Base-by-base conservation (phyloP, 352 stramenopile species). In the Pythium rhizo-oryzae region DNA sequence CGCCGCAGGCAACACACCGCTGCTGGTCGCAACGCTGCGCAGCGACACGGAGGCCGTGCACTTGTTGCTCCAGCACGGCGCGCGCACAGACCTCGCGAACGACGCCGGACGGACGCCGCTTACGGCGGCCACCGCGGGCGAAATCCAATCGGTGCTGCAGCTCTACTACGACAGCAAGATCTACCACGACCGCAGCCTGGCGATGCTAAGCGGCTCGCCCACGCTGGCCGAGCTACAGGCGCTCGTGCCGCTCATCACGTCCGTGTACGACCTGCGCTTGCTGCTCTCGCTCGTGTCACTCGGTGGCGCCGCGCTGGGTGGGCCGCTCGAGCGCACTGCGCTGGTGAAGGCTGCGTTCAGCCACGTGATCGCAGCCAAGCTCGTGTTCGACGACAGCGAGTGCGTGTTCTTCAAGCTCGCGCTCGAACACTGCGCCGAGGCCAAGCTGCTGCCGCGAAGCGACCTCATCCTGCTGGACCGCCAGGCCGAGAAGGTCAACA, bases 371-470 rank as follows among this genome's bases (percentile, higher is more conserved):
- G 52, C 55, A 5, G 64, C 71, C 39, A 83, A 80, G 56, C 68
- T 83, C n/a, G 18, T 33, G 19, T 65, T 57, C 30, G 49, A 70
- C 37, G 64, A 70, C 28, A 19, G 39, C 21, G 56, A 56, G 0
- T 70, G 64, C n/a, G 65, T 76, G 0, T 79, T 77, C 46, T 80
- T 83, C 62, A 74, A 76, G 37, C 39, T 78, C 23, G 59, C 57
- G 11, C 61, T 82, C 44, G 25, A 75, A 24, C 65, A 71, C 33
- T 80, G 70, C 19, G 55, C 69, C 16, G 52, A 70, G 15, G 50
- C 65, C 23, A 68, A 39, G 25, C 43, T 72, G 4, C 2, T 76
- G 2, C 16, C 54, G 1, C 49, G 18, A 6, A 49, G 15, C 8
- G 76, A 80, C 37, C 30, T 70, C 18, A 23, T 78, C 2, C 49